A percentile compares a stretch with the other conserved stretches of the same genome.
phyloP scores from a whole-genome alignment of 306 rosid genomes.

The Lotus japonicus region DNA sequence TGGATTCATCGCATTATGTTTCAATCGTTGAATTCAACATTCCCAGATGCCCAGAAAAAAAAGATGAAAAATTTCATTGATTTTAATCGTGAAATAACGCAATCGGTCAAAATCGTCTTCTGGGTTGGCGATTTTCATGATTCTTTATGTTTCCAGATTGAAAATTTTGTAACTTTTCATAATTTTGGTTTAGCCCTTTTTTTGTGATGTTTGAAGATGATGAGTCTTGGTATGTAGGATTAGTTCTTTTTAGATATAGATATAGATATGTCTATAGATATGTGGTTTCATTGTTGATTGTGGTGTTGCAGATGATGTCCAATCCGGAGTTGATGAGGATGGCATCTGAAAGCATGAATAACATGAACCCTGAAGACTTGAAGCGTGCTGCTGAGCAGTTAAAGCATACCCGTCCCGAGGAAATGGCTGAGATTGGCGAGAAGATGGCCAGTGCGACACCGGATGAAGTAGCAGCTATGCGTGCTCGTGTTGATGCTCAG shows the following conservation, averaged over 20 bases:
- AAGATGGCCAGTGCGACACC: constrained; percentile 82
- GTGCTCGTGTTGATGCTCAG: constrained; percentile 63
- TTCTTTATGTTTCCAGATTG: background rate
- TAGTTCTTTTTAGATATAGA: background rate
- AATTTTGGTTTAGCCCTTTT: background rate
- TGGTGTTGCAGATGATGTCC: constrained; percentile 76
- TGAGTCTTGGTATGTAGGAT: background rate
- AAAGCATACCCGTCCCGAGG: constrained; percentile 83
- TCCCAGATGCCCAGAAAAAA: too few relatives aligned
- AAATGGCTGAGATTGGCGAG: constrained; percentile 91
- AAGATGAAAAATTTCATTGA: background rate
- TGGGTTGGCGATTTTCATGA: background rate
- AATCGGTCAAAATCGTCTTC: background rate
- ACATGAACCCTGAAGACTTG: constrained; percentile 75
- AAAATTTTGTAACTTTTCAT: background rate
- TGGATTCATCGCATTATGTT: too few relatives aligned
- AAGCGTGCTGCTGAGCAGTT: constrained; percentile 81
- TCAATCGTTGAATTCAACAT: too few relatives aligned
- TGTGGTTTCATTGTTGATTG: background rate
- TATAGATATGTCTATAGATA: background rate
- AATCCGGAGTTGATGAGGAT: constrained; percentile 86
- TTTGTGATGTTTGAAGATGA: background rate
- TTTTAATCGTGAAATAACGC: background rate
- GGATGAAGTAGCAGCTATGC: constrained; percentile 79
- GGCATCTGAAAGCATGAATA: constrained; percentile 96